These are phyloP conservation scores for Malus asiatica DNA, from an alignment of 306 rosid species.

Conservation along the genomic window DNA sequence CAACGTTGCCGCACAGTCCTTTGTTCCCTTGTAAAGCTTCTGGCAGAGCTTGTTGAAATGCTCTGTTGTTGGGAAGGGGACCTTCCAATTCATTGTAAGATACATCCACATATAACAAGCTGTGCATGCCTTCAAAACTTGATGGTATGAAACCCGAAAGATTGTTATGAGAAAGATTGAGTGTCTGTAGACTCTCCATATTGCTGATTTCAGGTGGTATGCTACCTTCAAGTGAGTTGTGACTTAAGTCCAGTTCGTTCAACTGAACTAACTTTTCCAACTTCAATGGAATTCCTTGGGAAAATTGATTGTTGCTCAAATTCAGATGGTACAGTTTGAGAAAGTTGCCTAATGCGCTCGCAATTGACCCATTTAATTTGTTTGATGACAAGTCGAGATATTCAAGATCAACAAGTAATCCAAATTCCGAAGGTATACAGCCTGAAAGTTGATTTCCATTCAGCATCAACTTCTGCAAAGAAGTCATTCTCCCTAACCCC, in stretches of 20 bases:
- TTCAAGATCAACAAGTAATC: not conserved
- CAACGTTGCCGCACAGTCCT: not conserved
- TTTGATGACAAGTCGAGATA: slow-evolving; percentile 20
- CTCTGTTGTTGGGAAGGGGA: not conserved
- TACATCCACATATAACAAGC: not conserved
- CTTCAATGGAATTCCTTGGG: slow-evolving; percentile 9
- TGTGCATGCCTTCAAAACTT: not conserved
- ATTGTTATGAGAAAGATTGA: slow-evolving; percentile 29
- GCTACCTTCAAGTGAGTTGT: slow-evolving; percentile 14
- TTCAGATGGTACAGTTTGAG: not conserved
- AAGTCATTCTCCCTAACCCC: not conserved
- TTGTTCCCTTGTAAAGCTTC: not conserved
- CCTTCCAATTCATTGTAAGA: slow-evolving; percentile 1
- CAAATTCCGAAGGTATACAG: not conserved
- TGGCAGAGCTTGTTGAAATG: not conserved
- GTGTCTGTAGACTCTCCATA: not conserved
- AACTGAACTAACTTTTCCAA: slow-evolving; percentile 7
- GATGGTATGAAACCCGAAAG: slow-evolving; percentile 17
- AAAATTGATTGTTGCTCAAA: slow-evolving; percentile 14
- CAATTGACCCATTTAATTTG: slow-evolving; percentile 12
- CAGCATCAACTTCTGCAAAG: not conserved
- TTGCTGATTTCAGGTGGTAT: slow-evolving; percentile 13
- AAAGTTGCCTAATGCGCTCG: slow-evolving; percentile 11
- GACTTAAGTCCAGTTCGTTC: slow-evolving; percentile 12
- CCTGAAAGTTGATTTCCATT: not conserved